A percentile compares a stretch with the other conserved stretches of the same genome.
These are phyloP conservation scores for Xerocomus nothofagi DNA, from an alignment of 1,284 basidiomycete species.

Conservation along the genomic window DNA sequence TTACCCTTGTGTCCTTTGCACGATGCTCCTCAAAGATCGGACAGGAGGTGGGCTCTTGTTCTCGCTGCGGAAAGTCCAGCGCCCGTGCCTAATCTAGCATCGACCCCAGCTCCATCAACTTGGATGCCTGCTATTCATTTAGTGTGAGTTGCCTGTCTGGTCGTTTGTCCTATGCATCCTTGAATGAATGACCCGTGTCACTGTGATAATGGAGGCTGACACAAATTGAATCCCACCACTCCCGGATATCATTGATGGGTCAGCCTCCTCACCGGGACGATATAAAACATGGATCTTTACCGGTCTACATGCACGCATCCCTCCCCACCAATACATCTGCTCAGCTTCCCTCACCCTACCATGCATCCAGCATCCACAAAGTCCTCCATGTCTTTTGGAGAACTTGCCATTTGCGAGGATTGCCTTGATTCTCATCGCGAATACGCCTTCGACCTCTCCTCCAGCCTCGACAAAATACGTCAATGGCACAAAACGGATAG, in stretches of 20 bases:
- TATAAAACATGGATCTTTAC: conserved; percentile 2
- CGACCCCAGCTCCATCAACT: background rate
- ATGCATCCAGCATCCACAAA: conserved; percentile 2
- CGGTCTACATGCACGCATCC: background rate
- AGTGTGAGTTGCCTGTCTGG: background rate
- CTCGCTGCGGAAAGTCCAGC: too few species aligned
- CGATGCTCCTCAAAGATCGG: background rate
- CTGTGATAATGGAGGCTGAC: conserved; percentile 4
- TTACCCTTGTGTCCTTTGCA: background rate
- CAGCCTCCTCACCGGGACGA: conserved; percentile 10
- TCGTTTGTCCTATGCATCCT: background rate
- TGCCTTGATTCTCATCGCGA: conserved; percentile 13
- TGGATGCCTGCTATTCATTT: background rate
- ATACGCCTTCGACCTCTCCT: conserved; percentile 13
- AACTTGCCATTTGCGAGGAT: conserved; percentile 17
- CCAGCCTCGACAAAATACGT: conserved; percentile 6
- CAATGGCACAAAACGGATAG: background rate
- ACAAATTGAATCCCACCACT: background rate
- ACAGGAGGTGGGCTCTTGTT: background rate
- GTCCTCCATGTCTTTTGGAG: conserved; percentile 13
- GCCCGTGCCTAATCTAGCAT: background rate
- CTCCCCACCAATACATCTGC: background rate
- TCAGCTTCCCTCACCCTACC: background rate
- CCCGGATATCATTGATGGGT: background rate
- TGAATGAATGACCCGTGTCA: background rate